Conservation (phyloP, 768 basidiomycete species). For the Clavulina sp. region DNA sequence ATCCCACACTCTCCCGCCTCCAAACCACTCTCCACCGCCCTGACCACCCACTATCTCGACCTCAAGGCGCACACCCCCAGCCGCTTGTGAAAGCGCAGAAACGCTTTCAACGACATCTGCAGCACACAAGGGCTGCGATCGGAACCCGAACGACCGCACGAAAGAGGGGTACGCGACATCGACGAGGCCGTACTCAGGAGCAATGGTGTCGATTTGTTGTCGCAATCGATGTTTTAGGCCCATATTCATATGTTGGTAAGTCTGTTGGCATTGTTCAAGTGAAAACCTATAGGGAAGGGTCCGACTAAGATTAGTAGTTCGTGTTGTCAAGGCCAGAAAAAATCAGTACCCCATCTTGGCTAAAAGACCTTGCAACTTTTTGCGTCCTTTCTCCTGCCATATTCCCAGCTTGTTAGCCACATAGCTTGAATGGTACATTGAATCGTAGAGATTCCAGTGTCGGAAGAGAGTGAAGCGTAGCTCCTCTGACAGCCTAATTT, state of each 20-base stretch:
- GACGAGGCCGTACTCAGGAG: slow-evolving; percentile 86
- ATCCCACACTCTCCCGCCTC: slow-evolving; percentile 66
- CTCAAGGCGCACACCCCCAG: slow-evolving; percentile 77
- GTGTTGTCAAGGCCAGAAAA: neutral
- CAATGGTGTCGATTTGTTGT: slow-evolving; percentile 69
- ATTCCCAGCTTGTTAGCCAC: slow-evolving; percentile 88
- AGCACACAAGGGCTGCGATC: slow-evolving; percentile 71
- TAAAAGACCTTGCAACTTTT: slow-evolving; percentile 72
- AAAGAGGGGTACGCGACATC: slow-evolving; percentile 92
- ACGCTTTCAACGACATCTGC: slow-evolving; percentile 88
- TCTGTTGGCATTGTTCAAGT: slow-evolving; percentile 82
- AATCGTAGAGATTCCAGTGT: slow-evolving; percentile 96
- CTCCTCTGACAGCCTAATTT: slow-evolving; percentile 72
- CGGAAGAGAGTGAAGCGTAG: slow-evolving; percentile 86
- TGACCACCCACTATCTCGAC: slow-evolving; percentile 75
- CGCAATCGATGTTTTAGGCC: slow-evolving; percentile 71
- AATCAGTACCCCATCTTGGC: slow-evolving; percentile 90
- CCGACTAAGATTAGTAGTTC: neutral
- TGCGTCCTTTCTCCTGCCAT: slow-evolving; percentile 89
- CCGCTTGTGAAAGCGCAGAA: slow-evolving; percentile 74
- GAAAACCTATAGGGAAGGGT: slow-evolving; percentile 59
- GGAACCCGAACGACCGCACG: slow-evolving; percentile 79
- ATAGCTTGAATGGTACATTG: slow-evolving; percentile 95
- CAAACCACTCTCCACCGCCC: slow-evolving; percentile 95
- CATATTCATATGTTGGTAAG: slow-evolving; percentile 91